These are phyloP conservation scores for Galeopsis tetrahit DNA, from an alignment of 257 asterid species.

Conservation along the genomic window DNA sequence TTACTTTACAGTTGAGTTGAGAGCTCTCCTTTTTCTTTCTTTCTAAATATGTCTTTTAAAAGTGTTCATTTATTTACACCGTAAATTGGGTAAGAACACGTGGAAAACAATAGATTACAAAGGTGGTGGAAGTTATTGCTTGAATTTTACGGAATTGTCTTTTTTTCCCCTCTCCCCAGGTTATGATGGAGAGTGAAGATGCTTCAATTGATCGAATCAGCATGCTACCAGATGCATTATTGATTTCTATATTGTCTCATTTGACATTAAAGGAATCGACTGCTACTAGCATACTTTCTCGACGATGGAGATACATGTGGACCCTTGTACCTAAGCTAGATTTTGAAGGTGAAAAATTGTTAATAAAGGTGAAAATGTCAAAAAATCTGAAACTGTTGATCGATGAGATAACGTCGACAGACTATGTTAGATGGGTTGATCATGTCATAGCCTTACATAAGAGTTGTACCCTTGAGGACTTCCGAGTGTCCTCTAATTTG, in stretches of 20 bases:
- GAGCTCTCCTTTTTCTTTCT: neutral
- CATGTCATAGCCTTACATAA: neutral
- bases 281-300: constrained; percentile 20
- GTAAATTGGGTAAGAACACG: neutral
- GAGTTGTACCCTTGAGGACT: neutral
- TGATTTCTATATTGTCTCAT: neutral
- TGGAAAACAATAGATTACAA: neutral
- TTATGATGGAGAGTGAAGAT: neutral
- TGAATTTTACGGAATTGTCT: neutral
- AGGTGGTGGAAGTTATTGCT: neutral
- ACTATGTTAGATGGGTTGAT: neutral
- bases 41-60: neutral
- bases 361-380: neutral
- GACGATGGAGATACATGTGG: constrained; percentile 28
- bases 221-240: constrained; percentile 9
- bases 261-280: neutral
- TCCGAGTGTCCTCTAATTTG: neutral
- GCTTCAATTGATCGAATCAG: constrained; percentile 21
- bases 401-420: neutral
- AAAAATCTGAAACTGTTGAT: neutral
- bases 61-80: neutral
- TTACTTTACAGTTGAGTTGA: neutral
- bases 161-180: neutral
- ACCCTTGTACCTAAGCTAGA: neutral
- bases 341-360: neutral